These are phyloP conservation scores for Debaryomyces fabryi DNA, from an alignment of 1,139 yeast genomes.

Conservation along the genomic window DNA sequence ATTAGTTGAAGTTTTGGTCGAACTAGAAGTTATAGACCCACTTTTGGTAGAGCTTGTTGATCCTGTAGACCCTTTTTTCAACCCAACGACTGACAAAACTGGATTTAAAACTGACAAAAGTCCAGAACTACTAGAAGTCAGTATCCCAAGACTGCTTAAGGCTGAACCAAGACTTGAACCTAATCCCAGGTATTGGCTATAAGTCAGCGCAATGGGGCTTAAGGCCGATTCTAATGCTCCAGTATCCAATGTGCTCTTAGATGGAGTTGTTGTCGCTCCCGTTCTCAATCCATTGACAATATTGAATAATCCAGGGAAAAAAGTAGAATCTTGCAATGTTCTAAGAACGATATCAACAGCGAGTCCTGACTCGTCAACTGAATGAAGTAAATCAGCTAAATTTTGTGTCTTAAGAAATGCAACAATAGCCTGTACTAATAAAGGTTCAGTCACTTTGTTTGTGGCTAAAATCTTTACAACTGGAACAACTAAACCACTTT, in stretches of 20 bases:
- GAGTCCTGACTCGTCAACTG: conserved; percentile 30
- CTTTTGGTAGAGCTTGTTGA: conserved; percentile 12
- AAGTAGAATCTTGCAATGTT: conserved; percentile 7
- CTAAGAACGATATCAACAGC: conserved; percentile 28
- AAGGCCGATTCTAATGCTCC: conserved; percentile 17
- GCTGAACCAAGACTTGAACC: conserved; percentile 14
- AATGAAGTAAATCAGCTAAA: conserved; percentile 23
- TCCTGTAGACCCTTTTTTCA: background rate
- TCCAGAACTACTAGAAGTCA: conserved; percentile 15
- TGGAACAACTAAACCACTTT: conserved; percentile 28
- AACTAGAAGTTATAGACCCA: conserved; percentile 19
- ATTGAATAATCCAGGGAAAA: conserved; percentile 12
- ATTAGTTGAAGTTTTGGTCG: background rate
- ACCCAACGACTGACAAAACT: background rate
- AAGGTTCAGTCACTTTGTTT: conserved; percentile 24
- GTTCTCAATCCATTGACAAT: conserved; percentile 22
- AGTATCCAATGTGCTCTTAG: conserved; percentile 15
- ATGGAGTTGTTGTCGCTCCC: conserved; percentile 20
- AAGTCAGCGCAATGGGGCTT: conserved; percentile 6
- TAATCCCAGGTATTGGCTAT: conserved; percentile 15
- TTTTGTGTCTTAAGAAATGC: conserved; percentile 26
- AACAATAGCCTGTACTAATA: conserved; percentile 25
- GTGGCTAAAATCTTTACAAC: conserved; percentile 27
- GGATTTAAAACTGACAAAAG: conserved; percentile 15
- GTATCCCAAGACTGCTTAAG: conserved; percentile 16